phyloP scores from a whole-genome alignment of 2,329 filamentous ascomycete species.

The Nothophaeocryptopus gaeumannii region DNA sequence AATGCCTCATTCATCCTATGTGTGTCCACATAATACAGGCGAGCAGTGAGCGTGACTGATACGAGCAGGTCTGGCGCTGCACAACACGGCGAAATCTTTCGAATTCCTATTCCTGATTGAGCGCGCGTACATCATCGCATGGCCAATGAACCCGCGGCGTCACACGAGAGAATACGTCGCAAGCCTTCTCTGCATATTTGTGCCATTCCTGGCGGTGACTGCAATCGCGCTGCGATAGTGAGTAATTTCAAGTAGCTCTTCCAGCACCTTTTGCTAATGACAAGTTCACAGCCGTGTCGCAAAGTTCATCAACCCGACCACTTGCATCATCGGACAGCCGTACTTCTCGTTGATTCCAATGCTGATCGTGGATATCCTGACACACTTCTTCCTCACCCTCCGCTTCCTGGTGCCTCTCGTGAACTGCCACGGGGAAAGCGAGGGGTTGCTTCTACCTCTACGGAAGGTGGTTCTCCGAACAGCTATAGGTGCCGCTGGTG shows the following conservation, averaged over 20 bases:
- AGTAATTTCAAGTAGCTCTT: neutral
- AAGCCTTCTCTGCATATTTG: slow-evolving; percentile 7
- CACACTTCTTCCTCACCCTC: slow-evolving; percentile 6
- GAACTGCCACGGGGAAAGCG: slow-evolving; percentile 1
- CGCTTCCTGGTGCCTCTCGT: slow-evolving; percentile 13
- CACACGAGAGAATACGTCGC: slow-evolving; percentile 8
- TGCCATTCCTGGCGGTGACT: slow-evolving; percentile 7
- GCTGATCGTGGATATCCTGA: slow-evolving; percentile 6
- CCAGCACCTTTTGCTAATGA: neutral
- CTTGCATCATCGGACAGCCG: slow-evolving; percentile 11
- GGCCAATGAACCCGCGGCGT: slow-evolving; percentile 3
- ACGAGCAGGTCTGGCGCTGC: slow-evolving; percentile 3
- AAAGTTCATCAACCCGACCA: neutral
- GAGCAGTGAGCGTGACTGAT: neutral
- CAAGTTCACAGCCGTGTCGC: slow-evolving; percentile 3
- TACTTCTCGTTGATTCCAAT: slow-evolving; percentile 3
- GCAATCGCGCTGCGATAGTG: slow-evolving; percentile 5
- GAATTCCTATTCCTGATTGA: slow-evolving; percentile 14
- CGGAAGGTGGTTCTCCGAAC: slow-evolving; percentile 10
- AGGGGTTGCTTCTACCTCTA: slow-evolving; percentile 6
- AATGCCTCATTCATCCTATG: slow-evolving; percentile 10
- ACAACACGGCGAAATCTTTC: slow-evolving; percentile 9
- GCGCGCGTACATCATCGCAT: slow-evolving; percentile 16
- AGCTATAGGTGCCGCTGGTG: slow-evolving; percentile 6
- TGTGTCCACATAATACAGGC: neutral